Percentiles rank a stretch among this genome's conserved stretches.
Conservation (phyloP, 2,329 filamentous ascomycete species). For the Xylariales sp. region DNA sequence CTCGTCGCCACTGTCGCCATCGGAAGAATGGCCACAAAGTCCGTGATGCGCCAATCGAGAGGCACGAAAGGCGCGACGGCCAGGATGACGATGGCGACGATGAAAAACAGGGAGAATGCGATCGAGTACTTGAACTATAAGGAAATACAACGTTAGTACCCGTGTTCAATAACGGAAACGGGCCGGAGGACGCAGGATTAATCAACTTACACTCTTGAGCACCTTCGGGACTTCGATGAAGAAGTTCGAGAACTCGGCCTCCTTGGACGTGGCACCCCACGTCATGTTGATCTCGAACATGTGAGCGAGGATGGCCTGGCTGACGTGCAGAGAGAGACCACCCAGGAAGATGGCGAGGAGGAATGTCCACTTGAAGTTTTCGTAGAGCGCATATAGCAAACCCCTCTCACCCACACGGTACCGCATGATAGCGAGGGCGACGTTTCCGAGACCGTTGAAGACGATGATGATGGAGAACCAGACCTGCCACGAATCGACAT, state of each 20-base stretch:
- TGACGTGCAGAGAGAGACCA: slow-evolving; percentile 83
- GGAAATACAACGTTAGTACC: slow-evolving; percentile 10
- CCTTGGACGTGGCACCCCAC: slow-evolving; percentile 87
- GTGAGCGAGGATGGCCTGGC: slow-evolving; percentile 81
- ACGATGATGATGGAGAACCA: slow-evolving; percentile 85
- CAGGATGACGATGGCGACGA: slow-evolving; percentile 72
- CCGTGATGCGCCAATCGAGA: slow-evolving; percentile 72
- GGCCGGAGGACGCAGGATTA: slow-evolving; percentile 51
- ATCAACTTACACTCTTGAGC: slow-evolving; percentile 75
- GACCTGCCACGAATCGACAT: slow-evolving; percentile 77
- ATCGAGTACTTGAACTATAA: slow-evolving; percentile 78
- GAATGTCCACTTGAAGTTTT: slow-evolving; percentile 80
- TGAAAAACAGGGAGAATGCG: slow-evolving; percentile 67
- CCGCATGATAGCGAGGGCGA: slow-evolving; percentile 77
- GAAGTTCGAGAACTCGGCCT: slow-evolving; percentile 83
- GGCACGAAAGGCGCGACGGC: slow-evolving; percentile 74
- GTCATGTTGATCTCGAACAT: slow-evolving; percentile 89
- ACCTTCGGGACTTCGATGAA: slow-evolving; percentile 87
- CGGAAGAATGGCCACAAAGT: slow-evolving; percentile 81
- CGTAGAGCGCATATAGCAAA: slow-evolving; percentile 66
- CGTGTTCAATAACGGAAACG: slow-evolving; percentile 54
- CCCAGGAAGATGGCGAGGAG: slow-evolving; percentile 84
- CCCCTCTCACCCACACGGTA: slow-evolving; percentile 75
- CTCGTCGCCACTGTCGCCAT: slow-evolving; percentile 77
- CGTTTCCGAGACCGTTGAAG: slow-evolving; percentile 79